Evolutionary conservation across 495 filamentous ascomycete species (phyloP), one percentile per base, ranked within the genome.

Genomic region (Aspergillus nanangensis): DNA sequence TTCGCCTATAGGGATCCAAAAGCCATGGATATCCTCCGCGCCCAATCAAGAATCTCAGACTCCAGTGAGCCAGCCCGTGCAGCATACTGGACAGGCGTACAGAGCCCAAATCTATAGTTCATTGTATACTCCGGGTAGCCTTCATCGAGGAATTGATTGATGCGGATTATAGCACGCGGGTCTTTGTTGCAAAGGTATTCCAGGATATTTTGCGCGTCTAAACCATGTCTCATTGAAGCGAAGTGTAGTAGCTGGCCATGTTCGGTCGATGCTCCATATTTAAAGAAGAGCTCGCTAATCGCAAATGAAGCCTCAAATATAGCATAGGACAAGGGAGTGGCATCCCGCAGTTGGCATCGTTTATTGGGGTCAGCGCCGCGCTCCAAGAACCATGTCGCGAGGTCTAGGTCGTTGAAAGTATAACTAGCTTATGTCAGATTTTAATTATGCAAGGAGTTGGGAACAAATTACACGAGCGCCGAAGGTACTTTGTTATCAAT

Each of bases 21-120:
- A 8, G 34, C 34, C 34, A 36, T 15, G 34, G 34, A 15, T 36
- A 8, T 36, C 8, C 34, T 36, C 34, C 34, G 7, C 17, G 34
- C 34, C 17, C 34, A 15, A 36, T 15, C 34, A 36, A 36, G 14
- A 36, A 36, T 36, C 34, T 36, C 34, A 36, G 34, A 36, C 34
- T 8, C 34, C 14, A 36, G 34, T 36, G 34, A 36, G 34, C 34
- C 34, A 36, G 34, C 34, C 15, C 34, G 34, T 36, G 34, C 34
- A 36, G 34, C 34, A 36, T 36, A 36, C 34, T 36, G 34, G 17
- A 36, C 15, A 36, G 34, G 34, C 34, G 34, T 36, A 36, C 34
- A 36, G 34, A 36, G 34, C 17, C 34, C 34, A 17, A 36, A 36
- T 15, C 34, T 36, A 36, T 9, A 36, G 14, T 36, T 15, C 34